A percentile compares a stretch with the other conserved stretches of the same genome.
These are phyloP conservation scores for Neocucurbitaria cava DNA, from an alignment of 2,329 filamentous ascomycete genomes.

Conservation along the genomic window DNA sequence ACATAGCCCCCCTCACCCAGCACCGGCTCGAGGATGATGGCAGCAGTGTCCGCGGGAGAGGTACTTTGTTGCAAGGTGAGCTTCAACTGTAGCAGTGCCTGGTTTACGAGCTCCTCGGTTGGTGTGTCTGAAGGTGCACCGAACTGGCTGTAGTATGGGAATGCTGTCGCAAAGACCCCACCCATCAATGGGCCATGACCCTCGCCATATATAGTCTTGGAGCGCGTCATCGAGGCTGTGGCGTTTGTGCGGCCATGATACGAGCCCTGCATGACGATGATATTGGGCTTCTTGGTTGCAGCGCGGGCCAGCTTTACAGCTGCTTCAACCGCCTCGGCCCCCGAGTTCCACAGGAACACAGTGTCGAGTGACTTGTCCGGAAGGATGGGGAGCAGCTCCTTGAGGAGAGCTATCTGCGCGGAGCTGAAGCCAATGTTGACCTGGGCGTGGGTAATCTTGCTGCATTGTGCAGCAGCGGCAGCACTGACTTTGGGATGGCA, in stretches of 20 bases:
- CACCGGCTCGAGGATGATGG: slow-evolving; percentile 39
- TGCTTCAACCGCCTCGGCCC: slow-evolving; percentile 39
- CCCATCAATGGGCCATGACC: slow-evolving; percentile 39
- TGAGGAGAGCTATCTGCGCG: slow-evolving; percentile 36
- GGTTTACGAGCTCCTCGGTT: slow-evolving; percentile 32
- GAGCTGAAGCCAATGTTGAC: slow-evolving; percentile 42
- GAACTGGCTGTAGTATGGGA: slow-evolving; percentile 41
- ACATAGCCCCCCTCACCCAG: slow-evolving; percentile 41
- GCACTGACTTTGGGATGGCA: slow-evolving; percentile 42
- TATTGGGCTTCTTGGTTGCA: slow-evolving; percentile 39
- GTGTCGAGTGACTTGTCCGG: slow-evolving; percentile 36
- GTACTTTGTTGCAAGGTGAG: slow-evolving; percentile 37
- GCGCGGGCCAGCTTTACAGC: slow-evolving; percentile 38
- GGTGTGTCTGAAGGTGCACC: slow-evolving; percentile 29
- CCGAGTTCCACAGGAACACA: slow-evolving; percentile 41
- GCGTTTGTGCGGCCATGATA: slow-evolving; percentile 41
- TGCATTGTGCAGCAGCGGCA: slow-evolving; percentile 38
- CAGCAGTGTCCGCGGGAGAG: slow-evolving; percentile 35
- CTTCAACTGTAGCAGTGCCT: slow-evolving; percentile 34
- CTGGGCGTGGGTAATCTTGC: slow-evolving; percentile 39
- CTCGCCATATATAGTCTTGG: slow-evolving; percentile 40
- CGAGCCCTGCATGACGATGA: slow-evolving; percentile 43
- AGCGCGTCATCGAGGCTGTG: slow-evolving; percentile 39
- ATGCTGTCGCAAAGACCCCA: slow-evolving; percentile 39
- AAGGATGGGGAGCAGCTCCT: slow-evolving; percentile 37